Evolutionary conservation across 2,329 filamentous ascomycete genomes (phyloP).

Genomic region (Colletotrichum viniferum): DNA sequence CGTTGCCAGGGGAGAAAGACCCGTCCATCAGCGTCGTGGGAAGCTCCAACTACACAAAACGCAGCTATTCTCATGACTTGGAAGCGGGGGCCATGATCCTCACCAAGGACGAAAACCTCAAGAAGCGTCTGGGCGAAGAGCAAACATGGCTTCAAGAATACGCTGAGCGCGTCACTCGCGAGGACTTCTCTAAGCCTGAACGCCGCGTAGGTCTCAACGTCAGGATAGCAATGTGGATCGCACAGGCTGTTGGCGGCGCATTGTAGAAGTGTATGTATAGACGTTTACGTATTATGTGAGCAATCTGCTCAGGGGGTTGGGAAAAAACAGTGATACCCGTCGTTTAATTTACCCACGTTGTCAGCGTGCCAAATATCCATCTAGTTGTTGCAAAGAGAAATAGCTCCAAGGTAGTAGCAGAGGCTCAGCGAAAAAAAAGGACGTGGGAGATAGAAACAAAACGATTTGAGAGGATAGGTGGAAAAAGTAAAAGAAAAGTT

Average conservation of each 20-base stretch:
- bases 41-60: conserved; percentile 93
- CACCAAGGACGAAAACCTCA: conserved; percentile 75
- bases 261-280: conserved; percentile 54
- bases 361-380: not conserved
- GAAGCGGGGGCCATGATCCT: conserved; percentile 89
- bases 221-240: conserved; percentile 91
- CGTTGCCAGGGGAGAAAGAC: conserved; percentile 66
- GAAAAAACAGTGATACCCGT: not conserved
- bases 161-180: conserved; percentile 69
- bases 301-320: not conserved
- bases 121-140: conserved; percentile 77
- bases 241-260: conserved; percentile 84
- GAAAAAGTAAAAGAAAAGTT: not conserved
- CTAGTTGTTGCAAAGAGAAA: not conserved
- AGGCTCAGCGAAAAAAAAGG: not conserved
- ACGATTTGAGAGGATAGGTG: not conserved
- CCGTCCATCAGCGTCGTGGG: conserved; percentile 85
- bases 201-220: conserved; percentile 86
- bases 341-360: not conserved
- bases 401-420: not conserved
- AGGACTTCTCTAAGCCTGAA: conserved; percentile 82
- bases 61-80: conserved; percentile 90
- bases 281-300: not conserved
- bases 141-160: conserved; percentile 80
- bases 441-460: not conserved